These are phyloP conservation scores for Diutina ranongensis DNA, from an alignment of 1,139 yeast species.

Conservation along the genomic window DNA sequence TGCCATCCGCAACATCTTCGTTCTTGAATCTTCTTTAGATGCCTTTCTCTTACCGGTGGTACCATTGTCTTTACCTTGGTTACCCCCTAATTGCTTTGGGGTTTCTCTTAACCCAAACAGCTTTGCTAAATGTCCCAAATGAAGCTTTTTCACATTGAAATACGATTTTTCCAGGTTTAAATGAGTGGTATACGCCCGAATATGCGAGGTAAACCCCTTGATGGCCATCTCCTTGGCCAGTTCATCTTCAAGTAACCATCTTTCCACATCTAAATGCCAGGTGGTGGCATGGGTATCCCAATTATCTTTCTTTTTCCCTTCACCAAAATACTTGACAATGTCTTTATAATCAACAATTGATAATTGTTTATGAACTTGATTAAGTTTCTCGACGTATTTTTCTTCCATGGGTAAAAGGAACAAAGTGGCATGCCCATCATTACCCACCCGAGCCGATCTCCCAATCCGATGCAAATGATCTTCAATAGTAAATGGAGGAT, in stretches of 20 bases:
- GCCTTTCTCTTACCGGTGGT: constrained; percentile 11
- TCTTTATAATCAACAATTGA: constrained; percentile 38
- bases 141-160: constrained; percentile 72
- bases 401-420: constrained; percentile 90
- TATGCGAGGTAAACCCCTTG: constrained; percentile 76
- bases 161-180: constrained; percentile 63
- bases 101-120: constrained; percentile 90
- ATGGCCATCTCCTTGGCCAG: constrained; percentile 50
- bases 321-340: constrained; percentile 44
- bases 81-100: constrained; percentile 59
- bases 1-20: constrained; percentile 72
- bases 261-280: constrained; percentile 84
- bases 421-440: constrained; percentile 51
- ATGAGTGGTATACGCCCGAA: constrained; percentile 96
- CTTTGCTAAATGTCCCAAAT: constrained; percentile 92
- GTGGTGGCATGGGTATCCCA: constrained; percentile 97
- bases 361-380: constrained; percentile 44
- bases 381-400: constrained; percentile 51
- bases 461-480: constrained; percentile 69
- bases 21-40: constrained; percentile 46
- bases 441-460: constrained; percentile 66
- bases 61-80: constrained; percentile 14
- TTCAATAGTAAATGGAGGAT: constrained; percentile 59
- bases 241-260: constrained; percentile 71
- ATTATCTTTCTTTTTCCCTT: constrained; percentile 20